A percentile compares a stretch with the other conserved stretches of the same genome.
These are phyloP conservation scores for Limonium bicolor DNA, from an alignment of 148 eudicot species.

Conservation along the genomic window DNA sequence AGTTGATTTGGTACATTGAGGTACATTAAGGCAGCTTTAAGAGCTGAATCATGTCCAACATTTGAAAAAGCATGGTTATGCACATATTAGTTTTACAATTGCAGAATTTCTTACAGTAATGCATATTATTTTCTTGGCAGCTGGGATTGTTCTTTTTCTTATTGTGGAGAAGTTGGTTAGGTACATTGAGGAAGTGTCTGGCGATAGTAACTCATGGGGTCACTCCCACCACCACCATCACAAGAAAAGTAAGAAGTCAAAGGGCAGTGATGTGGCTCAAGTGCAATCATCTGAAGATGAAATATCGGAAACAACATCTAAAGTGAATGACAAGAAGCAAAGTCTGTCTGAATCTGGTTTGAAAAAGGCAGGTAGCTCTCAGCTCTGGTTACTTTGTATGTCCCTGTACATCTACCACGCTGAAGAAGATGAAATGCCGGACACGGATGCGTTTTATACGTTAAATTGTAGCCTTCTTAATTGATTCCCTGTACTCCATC, in stretches of 20 bases:
- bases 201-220: slow-evolving; percentile 33
- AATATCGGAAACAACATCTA: slow-evolving; percentile 9
- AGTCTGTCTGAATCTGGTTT: slow-evolving; percentile 24
- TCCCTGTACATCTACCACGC: no score
- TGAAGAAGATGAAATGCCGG: no score
- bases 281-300: slow-evolving; percentile 20
- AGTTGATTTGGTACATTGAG: slow-evolving; percentile 77
- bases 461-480: no score
- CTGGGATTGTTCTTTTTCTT: slow-evolving; percentile 86
- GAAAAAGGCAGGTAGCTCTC: slow-evolving; percentile 67
- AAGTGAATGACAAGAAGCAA: slow-evolving; percentile 15
- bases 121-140: slow-evolving; percentile 38
- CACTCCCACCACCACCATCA: slow-evolving; percentile 63
- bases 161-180: slow-evolving; percentile 80
- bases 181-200: slow-evolving; percentile 63
- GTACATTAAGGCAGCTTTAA: no score
- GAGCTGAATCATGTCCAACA: no score
- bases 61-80: no score
- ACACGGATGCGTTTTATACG: no score
- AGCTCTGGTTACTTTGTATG: no score
- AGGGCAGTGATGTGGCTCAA: slow-evolving; percentile 28
- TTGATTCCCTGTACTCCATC: no score
- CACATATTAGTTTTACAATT: no score
- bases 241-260: slow-evolving; percentile 29
- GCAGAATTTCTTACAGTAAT: slow-evolving; percentile 3